Evolutionary conservation across 192 early-diverging fungal species (phyloP), one percentile per base, ranked within the genome.

Genomic region (Gaertneriomyces semiglobifer): DNA sequence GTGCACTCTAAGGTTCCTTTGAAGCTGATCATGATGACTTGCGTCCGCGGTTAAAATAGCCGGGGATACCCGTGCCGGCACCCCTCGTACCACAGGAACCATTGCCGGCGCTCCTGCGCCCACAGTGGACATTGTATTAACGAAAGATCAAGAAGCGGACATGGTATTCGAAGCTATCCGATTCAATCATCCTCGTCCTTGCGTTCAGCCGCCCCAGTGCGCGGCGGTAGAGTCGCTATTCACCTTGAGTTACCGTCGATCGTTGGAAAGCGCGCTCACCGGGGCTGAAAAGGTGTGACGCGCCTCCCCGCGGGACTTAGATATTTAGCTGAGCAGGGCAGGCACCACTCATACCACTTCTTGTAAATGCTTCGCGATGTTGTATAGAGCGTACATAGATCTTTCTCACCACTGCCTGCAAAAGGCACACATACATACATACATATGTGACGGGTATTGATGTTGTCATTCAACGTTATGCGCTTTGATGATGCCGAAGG

Each of bases 91-190:
- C 10, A 16, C 48, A 42, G n/a, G 55, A 25, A 12, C 51, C n/a
- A 56, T 9, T 9, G 33, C 65, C 58, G 18, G 16, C 25, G 14
- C 12, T 52, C 12, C 20, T 46, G 41, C 61, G 16, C n/a, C 48
- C 48, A 50, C 48, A 12, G 11, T 25, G 9, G 53, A 42, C 5
- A 62, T 63, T 33, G 18, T 73, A 16, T 53, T 86, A 47, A 86
- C 87, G 50, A 88, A 86, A 7, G 91, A 93, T 60, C 86, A 86
- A 68, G 91, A 93, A 45, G 83, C 78, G n/a, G 84, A 82, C 44
- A 79, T 80, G 45, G 77, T 93, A 7, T 71, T 91, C 58, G 77
- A 80, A 38, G 88, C 86, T 7, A 80, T 90, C 53, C 76, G 72
- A 43, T 78, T 79, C 62, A 84, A 85, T 43, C 80, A 78, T 8